Evolutionary conservation across 2,329 filamentous ascomycete genomes (phyloP).

Genomic region (Zalaria obscura): DNA sequence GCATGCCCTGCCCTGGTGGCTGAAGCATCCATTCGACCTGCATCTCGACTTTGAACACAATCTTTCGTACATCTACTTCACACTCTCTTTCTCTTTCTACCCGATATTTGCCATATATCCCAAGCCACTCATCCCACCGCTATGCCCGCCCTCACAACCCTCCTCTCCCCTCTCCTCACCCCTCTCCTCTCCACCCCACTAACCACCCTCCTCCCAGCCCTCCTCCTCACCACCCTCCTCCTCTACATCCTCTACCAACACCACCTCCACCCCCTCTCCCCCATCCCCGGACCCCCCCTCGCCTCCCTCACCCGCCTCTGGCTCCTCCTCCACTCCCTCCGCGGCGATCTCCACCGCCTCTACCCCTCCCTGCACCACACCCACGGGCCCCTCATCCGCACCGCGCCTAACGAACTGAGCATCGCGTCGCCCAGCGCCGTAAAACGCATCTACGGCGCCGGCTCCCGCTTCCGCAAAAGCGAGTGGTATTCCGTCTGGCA

Average conservation of each 20-base stretch:
- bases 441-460: slow-evolving; percentile 20
- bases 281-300: slow-evolving; percentile 14
- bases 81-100: too few relatives aligned
- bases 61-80: too few relatives aligned
- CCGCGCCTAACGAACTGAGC: slow-evolving; percentile 17
- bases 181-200: neutral
- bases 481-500: slow-evolving; percentile 27
- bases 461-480: slow-evolving; percentile 26
- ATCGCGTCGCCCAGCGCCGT: slow-evolving; percentile 15
- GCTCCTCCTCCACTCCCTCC: slow-evolving; percentile 17
- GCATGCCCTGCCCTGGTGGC: too few relatives aligned
- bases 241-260: slow-evolving; percentile 13
- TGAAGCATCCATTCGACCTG: too few relatives aligned
- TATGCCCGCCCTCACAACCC: neutral
- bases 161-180: neutral
- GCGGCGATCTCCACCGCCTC: slow-evolving; percentile 15
- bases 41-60: too few relatives aligned
- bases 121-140: too few relatives aligned
- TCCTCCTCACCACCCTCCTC: neutral
- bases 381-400: slow-evolving; percentile 17
- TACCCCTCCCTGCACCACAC: slow-evolving; percentile 16
- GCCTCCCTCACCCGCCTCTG: slow-evolving; percentile 14
- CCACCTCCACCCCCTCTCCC: slow-evolving; percentile 12
- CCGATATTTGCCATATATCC: too few relatives aligned
- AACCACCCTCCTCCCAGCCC: neutral